Percentiles rank a stretch among this genome's conserved stretches.
phyloP scores from a whole-genome alignment of 192 early-diverging fungal species.

The Coemansia asiatica region DNA sequence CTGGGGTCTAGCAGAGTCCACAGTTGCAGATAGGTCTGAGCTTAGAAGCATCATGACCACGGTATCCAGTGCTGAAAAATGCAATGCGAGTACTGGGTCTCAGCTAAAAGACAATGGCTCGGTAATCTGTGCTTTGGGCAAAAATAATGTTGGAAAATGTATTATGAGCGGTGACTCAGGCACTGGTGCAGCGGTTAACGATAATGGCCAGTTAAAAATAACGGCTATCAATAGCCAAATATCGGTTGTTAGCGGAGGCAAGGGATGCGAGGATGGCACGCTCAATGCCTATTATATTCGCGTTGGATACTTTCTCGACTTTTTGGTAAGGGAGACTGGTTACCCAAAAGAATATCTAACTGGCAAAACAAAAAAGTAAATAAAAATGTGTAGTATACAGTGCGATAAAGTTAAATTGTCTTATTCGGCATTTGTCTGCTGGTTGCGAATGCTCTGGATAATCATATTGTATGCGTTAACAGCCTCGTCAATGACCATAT shows the following conservation, averaged over 20 bases:
- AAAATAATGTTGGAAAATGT: neutral
- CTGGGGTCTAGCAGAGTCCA: constrained; percentile 4
- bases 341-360: constrained; percentile 5
- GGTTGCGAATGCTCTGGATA: constrained; percentile 28
- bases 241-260: neutral
- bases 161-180: constrained; percentile 12
- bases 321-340: constrained; percentile 1
- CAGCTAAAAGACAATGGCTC: neutral
- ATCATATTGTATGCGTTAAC: constrained; percentile 41
- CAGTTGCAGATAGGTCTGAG: neutral
- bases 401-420: neutral
- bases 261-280: neutral
- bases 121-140: constrained; percentile 5
- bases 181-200: constrained; percentile 1
- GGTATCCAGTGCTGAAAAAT: neutral
- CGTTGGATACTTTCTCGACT: constrained; percentile 2
- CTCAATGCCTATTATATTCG: constrained; percentile 4
- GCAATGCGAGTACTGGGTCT: neutral
- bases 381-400: neutral
- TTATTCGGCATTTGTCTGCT: neutral
- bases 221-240: constrained; percentile 5
- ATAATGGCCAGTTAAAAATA: neutral
- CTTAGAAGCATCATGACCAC: neutral
- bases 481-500: constrained; percentile 54
- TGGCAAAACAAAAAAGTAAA: neutral